phyloP scores from a whole-genome alignment of 192 early-diverging fungal species.

The Spizellomyces punctatus region DNA sequence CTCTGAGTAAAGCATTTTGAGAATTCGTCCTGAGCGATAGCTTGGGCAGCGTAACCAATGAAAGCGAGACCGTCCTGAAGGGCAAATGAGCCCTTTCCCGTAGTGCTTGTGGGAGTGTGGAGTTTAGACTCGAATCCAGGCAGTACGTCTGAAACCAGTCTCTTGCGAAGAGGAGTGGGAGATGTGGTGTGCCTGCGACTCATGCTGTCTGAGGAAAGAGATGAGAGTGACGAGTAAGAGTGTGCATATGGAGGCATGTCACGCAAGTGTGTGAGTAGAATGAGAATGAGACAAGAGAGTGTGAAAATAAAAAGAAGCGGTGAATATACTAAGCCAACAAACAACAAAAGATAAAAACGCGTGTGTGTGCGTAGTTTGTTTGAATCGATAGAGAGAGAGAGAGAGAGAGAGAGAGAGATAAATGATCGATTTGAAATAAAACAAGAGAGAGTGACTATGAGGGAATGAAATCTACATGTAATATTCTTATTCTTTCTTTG shows the following conservation, averaged over 20 bases:
- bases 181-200: not conserved
- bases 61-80: slow-evolving; percentile 58
- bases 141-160: slow-evolving; percentile 19
- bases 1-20: slow-evolving; percentile 54
- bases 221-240: not conserved
- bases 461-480: no score
- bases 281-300: no score
- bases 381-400: no score
- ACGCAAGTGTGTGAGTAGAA: no score
- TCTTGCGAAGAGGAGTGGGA: not conserved
- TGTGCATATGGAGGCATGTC: not conserved
- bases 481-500: no score
- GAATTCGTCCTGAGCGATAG: slow-evolving; percentile 59
- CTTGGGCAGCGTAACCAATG: slow-evolving; percentile 54
- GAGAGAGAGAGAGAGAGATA: no score
- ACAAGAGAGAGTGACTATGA: no score
- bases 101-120: not conserved
- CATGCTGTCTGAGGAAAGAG: not conserved
- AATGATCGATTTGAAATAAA: no score
- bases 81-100: slow-evolving; percentile 23
- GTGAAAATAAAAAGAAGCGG: no score
- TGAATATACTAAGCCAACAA: no score
- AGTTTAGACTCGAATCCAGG: slow-evolving; percentile 35
- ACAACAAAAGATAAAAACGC: no score
- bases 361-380: no score